Conservation (phyloP, 257 asterid genomes). For the Haberlea rhodopensis region DNA sequence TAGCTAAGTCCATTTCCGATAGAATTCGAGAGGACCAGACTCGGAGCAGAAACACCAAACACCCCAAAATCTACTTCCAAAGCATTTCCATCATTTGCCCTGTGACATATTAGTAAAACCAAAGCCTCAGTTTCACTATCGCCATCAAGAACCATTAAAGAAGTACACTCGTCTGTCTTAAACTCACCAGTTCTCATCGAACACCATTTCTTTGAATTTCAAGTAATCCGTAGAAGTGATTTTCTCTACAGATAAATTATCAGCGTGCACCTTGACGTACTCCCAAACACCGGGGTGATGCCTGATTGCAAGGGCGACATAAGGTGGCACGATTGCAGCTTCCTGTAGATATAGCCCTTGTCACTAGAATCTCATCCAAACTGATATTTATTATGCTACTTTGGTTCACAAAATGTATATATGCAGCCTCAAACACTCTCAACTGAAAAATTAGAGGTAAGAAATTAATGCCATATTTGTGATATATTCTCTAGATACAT, state of each 20-base stretch:
- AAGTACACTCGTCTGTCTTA: too few species aligned
- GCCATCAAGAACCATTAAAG: background rate
- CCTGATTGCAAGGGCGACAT: constrained; percentile 71
- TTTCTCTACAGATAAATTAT: constrained; percentile 43
- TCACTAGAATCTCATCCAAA: background rate
- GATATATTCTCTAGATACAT: too few species aligned
- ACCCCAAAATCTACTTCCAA: constrained; percentile 76
- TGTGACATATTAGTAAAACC: constrained; percentile 25
- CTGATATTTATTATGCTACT: background rate
- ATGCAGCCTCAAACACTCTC: too few species aligned
- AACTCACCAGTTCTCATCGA: constrained; percentile 63
- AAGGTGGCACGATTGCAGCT: constrained; percentile 75
- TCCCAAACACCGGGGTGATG: constrained; percentile 70
- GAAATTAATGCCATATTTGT: too few species aligned
- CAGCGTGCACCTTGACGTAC: constrained; percentile 64
- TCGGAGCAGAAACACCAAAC: constrained; percentile 45
- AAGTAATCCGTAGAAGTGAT: constrained; percentile 60
- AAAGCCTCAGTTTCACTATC: background rate
- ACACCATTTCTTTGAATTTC: constrained; percentile 59
- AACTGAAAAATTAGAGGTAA: too few species aligned
- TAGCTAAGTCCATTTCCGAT: constrained; percentile 61
- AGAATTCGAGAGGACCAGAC: constrained; percentile 51
- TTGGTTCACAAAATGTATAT: too few species aligned
- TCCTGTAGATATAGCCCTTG: constrained; percentile 44
- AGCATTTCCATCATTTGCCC: constrained; percentile 76